These are phyloP conservation scores for Pseudocercospora pini-densiflorae DNA, from an alignment of 2,329 filamentous ascomycete genomes.

Conservation along the genomic window DNA sequence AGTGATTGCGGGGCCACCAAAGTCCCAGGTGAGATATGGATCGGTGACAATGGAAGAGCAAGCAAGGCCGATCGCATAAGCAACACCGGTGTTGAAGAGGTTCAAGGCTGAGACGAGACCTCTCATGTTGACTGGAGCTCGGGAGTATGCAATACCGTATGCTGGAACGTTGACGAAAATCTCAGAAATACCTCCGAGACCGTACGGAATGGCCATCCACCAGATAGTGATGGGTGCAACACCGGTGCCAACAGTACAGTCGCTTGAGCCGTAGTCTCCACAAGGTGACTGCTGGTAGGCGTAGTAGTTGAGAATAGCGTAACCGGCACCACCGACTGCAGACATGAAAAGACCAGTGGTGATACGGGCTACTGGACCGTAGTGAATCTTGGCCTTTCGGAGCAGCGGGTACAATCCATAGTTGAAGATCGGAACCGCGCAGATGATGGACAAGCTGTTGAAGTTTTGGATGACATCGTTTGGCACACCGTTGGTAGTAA, in stretches of 20 bases:
- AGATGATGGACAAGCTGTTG: constrained; percentile 50
- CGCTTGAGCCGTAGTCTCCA: constrained; percentile 45
- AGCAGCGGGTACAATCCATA: constrained; percentile 51
- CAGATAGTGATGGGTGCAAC: constrained; percentile 48
- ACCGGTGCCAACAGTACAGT: constrained; percentile 40
- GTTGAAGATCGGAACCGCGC: constrained; percentile 50
- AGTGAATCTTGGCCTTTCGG: constrained; percentile 45
- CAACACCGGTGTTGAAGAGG: constrained; percentile 48
- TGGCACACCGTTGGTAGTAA: constrained; percentile 44
- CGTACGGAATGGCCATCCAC: constrained; percentile 45
- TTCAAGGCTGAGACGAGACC: constrained; percentile 49
- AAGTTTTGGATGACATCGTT: constrained; percentile 55
- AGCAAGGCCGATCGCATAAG: constrained; percentile 43
- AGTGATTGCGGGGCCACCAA: constrained; percentile 55
- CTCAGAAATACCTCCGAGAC: constrained; percentile 48
- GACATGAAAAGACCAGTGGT: constrained; percentile 54
- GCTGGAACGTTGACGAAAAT: constrained; percentile 51
- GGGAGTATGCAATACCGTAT: constrained; percentile 51
- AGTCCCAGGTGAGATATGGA: constrained; percentile 55
- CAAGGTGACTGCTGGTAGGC: constrained; percentile 55
- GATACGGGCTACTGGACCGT: constrained; percentile 58
- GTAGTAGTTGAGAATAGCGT: constrained; percentile 49
- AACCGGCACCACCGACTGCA: constrained; percentile 48
- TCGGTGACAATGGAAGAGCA: constrained; percentile 50
- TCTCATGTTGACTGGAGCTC: constrained; percentile 49